phyloP scores from a whole-genome alignment of 306 rosid genomes.

The Albizia julibrissin region DNA sequence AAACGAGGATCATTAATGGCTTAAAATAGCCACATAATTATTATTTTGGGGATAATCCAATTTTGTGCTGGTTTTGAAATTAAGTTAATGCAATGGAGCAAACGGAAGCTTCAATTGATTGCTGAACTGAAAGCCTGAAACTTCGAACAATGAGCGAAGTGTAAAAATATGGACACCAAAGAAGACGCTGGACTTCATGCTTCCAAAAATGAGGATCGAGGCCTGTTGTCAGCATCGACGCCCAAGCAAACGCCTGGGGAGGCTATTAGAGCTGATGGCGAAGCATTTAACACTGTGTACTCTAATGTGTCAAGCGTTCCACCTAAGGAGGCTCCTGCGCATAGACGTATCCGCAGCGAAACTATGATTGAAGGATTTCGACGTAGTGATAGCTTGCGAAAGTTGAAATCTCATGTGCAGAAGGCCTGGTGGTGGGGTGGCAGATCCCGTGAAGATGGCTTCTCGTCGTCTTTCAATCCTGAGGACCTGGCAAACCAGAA shows the following conservation, averaged over 20 bases:
- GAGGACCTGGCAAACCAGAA: constrained; percentile 94
- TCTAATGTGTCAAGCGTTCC: constrained; percentile 36
- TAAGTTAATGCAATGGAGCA: constrained; percentile 22
- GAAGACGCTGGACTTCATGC: constrained; percentile 48
- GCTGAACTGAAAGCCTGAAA: constrained; percentile 42
- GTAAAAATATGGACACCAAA: constrained; percentile 53
- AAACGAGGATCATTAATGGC: constrained; percentile 34
- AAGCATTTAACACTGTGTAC: constrained; percentile 50
- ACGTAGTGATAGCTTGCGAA: constrained; percentile 69
- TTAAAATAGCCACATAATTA: constrained; percentile 16
- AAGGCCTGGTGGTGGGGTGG: constrained; percentile 79
- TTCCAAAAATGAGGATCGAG: constrained; percentile 41
- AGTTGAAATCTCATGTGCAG: constrained; percentile 65
- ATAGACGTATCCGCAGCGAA: constrained; percentile 74
- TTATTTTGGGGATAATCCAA: constrained; percentile 21
- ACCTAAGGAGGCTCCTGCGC: constrained; percentile 45
- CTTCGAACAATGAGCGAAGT: constrained; percentile 47
- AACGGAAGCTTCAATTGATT: constrained; percentile 30
- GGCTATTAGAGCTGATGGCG: constrained; percentile 72
- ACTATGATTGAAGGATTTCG: constrained; percentile 36
- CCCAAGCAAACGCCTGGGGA: constrained; percentile 72
- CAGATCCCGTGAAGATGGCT: constrained; percentile 47
- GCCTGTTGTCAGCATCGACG: constrained; percentile 47
- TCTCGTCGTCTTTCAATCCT: constrained; percentile 56
- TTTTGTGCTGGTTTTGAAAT: constrained; percentile 30